Base-by-base conservation (phyloP, 192 early-diverging fungal species). In the Spizellomyces punctatus region DNA sequence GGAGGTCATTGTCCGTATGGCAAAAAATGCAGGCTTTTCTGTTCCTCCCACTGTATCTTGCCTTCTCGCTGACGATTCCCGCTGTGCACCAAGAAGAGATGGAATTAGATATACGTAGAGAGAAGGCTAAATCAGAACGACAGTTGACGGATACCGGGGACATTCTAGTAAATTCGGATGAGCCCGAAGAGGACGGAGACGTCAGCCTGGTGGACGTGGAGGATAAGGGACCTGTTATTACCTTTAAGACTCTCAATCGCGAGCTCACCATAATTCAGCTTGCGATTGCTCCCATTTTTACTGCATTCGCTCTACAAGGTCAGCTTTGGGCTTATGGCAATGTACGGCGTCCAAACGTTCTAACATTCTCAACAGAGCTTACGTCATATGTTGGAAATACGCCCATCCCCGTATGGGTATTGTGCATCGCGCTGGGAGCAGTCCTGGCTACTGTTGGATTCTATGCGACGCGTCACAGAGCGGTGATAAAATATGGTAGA, bases 211-310 rank as follows among this genome's bases (percentile, higher is more conserved):
- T 57, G 2, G 19, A 60, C 16, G 14, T 60, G 36, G 63, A 63
- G 10, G 66, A 72, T 2, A 48, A 69, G 14, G 55, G 77, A 69
- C 71, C 36, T 54, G 46, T 45, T n/a, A 27, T 50, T 6, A 65
- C 71, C 47, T 64, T 76, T 10, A 80, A 73, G 9, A 19, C 19
- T n/a, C 85, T 89, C 83, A 75, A 83, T 60, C 78, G 79, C 54
- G 82, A 83, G 64, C 62, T 91, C 41, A 89, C 88, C 17, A 82
- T 86, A 6, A 50, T 83, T 41, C 90, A 92, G 58, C 70, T 87
- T 49, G 49, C 86, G 5, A 27, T 83, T 46, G 83, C 82, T 6
- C 83, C 91, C 8, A 27, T 90, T 10, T 87, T 92, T 67, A 46
- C 83, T 44, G 74, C 46, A 8, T 56, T 75, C 12, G 67, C 70